Evolutionary conservation across 257 asterid species (phyloP), one percentile per base, ranked within the genome.

Genomic region (Lycium barbarum): DNA sequence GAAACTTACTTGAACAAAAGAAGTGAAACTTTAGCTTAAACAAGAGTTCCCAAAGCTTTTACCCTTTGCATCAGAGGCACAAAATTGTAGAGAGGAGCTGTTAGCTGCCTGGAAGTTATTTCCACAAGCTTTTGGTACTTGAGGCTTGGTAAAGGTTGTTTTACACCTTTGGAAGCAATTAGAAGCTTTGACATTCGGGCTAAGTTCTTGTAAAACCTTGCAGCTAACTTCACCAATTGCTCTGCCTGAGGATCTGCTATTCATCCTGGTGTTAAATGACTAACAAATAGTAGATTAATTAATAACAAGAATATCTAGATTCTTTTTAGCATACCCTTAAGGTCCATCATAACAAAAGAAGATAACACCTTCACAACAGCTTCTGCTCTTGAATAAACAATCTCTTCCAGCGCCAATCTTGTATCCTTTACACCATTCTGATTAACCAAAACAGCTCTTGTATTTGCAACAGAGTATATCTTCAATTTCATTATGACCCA

Each of bases 241-340:
- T 95, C 98, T 8, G 95, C 98, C 87, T 95, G 95, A 86, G 95
- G 90, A 85, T 91, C 98, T 95, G 93, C 92, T 83, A 53, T 76
- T 65, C 74, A 67, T 76, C 33, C 67, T 47, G 62, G 79, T 68
- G 85, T 83, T 67, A 83, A 70, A 66, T 66, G 63, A 57, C 85
- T 40, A 76, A 81, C 63, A 22, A 47, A 66, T 65, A 55, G 73
- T 66, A 36, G 35, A 61, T 35, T 45, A 70, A 63, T 70, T 62
- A 79, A 36, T 58, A 80, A 73, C 85, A 82, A 54, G 68, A 58
- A 38, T 53, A 61, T 66, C 45, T 51, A 83, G 63, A 10, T 82
- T 67, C 47, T 54, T 47, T 8, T 40, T 59, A 63, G 33, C 93
- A 7, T 90, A 93, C 98, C 98, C 82, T 93, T 90, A 15, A 95